Conservation (phyloP, 768 basidiomycete species). For the Boletellus ananiceps region DNA sequence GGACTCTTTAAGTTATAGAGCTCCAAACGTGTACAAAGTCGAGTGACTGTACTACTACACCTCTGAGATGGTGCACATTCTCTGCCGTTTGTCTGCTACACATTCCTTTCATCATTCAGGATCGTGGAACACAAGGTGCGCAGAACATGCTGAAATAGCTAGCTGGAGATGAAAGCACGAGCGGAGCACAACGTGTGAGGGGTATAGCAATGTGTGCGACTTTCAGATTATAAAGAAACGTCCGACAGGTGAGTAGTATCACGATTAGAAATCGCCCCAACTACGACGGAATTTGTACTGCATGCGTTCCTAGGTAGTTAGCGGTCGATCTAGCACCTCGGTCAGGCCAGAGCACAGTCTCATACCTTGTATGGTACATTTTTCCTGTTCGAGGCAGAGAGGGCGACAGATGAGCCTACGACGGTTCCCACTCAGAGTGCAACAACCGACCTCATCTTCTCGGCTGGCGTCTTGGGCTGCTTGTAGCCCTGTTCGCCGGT, state of each 20-base stretch:
- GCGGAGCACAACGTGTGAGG: conserved; percentile 1
- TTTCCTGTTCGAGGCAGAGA: conserved; percentile 40
- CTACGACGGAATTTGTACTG: conserved; percentile 88
- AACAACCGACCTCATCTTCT: conserved; percentile 62
- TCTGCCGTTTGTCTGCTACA: not conserved
- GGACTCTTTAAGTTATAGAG: too few relatives aligned
- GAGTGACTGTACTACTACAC: too few relatives aligned
- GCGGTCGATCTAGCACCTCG: conserved; percentile 30
- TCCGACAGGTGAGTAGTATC: not conserved
- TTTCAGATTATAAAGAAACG: conserved; percentile 8
- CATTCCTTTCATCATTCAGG: not conserved
- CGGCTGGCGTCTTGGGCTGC: conserved; percentile 64
- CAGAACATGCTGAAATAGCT: not conserved
- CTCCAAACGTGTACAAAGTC: too few relatives aligned
- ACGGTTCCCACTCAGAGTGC: not conserved
- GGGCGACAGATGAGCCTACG: conserved; percentile 1
- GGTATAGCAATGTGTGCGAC: conserved; percentile 26
- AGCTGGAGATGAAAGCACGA: conserved; percentile 4
- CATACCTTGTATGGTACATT: conserved; percentile 87
- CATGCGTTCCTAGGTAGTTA: conserved; percentile 53
- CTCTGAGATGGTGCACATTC: too few relatives aligned
- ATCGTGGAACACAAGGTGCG: not conserved
- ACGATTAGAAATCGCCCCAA: conserved; percentile 77
- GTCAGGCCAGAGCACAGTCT: conserved; percentile 3
- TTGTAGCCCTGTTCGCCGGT: conserved; percentile 66